Base-by-base conservation (phyloP, 129 eudicot genomes). In the Lactuca saligna region DNA sequence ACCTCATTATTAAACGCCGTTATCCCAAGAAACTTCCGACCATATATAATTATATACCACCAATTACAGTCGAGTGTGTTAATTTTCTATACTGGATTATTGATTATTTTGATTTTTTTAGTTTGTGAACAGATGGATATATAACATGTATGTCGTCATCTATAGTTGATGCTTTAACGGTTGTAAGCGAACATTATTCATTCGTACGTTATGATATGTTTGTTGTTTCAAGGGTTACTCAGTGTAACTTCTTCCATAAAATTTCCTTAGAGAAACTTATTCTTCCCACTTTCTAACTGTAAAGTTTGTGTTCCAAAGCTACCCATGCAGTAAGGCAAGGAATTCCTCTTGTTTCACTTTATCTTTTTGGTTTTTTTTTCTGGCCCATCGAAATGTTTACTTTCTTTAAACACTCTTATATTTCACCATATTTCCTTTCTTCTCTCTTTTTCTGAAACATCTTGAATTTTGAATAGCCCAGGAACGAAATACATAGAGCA, bases 241-340 rank as follows among this genome's bases (percentile, higher is more conserved):
- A 1, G 29, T 25, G 29, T 25, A 67, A 25, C 41, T 54, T 33
- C 17, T 53, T 15, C 63, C 15, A 46, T 54, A 6, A 8, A 29
- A 39, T 14, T 56, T 25, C 9, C 8, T 56, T 37, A 15, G 20
- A 7, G n/a, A 53, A 53, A 16, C 10, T n/a, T 53, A 53, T 53
- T 11, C 17, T 32, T 59, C 17, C 17, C 14, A 61, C 68, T 71
- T 72, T 61, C 31, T 62, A 62, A 62, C 77, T 72, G 70, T 72
- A 72, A 72, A 72, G 77, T 62, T 62, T 11, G 37, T 53, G 46
- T 53, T 49, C 55, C 63, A 20, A 51, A 16, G 49, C 56, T 63
- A 54, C 12, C 62, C 56, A 63, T 20, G 56, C 29, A 25, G 29
- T 25, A 53, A 51, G 63, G 63, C 61, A 72, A 72, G 54, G 68